These are phyloP conservation scores for Bocquillonia castaneifolia DNA, from an alignment of 441 rosid species.

Conservation along the genomic window DNA sequence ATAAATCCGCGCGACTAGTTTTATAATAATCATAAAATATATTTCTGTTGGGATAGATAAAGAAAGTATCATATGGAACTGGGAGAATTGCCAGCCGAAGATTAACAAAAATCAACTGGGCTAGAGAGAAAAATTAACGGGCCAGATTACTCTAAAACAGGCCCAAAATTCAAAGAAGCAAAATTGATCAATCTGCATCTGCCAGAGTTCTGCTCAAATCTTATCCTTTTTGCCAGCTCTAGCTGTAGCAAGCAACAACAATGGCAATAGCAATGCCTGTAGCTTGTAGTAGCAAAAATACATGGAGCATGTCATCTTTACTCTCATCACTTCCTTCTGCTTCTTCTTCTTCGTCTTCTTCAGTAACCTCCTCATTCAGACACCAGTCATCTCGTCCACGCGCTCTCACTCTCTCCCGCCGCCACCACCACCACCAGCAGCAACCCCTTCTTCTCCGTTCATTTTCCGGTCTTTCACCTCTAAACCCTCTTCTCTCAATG, in stretches of 20 bases:
- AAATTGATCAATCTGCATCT: background rate
- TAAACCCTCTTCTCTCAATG: slow-evolving; percentile 51
- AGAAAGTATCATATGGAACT: too few relatives aligned
- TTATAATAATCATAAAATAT: too few relatives aligned
- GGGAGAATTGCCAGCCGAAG: too few relatives aligned
- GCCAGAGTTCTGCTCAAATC: background rate
- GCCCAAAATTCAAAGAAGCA: background rate
- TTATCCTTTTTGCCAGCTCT: slow-evolving; percentile 1
- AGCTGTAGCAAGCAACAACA: slow-evolving; percentile 15
- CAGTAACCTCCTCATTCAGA: slow-evolving; percentile 18
- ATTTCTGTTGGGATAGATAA: too few relatives aligned
- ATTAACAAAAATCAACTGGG: background rate
- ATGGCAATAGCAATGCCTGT: slow-evolving; percentile 25
- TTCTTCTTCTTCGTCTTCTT: slow-evolving; percentile 18
- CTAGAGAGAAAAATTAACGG: background rate
- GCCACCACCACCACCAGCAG: slow-evolving; percentile 13
- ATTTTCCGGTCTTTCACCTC: slow-evolving; percentile 51
- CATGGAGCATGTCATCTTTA: slow-evolving; percentile 66
- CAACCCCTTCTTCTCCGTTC: slow-evolving; percentile 35
- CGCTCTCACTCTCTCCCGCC: slow-evolving; percentile 24
- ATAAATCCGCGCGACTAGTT: too few relatives aligned
- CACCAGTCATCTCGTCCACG: slow-evolving; percentile 28
- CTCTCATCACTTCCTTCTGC: slow-evolving; percentile 55
- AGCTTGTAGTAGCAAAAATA: slow-evolving; percentile 18
- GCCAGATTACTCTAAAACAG: background rate